Base-by-base conservation (phyloP, 306 rosid genomes). In the Erythrophleum fordii region DNA sequence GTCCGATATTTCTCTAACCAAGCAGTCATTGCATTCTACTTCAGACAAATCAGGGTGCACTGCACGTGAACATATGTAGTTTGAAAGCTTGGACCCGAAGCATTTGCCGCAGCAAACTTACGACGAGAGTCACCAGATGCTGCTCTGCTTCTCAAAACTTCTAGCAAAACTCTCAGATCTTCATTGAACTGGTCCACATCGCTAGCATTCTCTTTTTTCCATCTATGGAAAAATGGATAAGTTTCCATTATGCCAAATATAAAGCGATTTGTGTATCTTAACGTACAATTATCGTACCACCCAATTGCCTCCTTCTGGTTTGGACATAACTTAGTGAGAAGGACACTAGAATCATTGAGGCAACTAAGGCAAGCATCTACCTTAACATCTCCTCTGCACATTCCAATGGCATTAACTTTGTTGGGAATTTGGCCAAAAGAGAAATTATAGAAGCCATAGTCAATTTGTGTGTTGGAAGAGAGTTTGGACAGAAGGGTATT, bases 371-470 rank as follows among this genome's bases (percentile, higher is more conserved):
- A 88, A 0, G 5, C 66, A 17, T 62, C 76, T 1, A 74, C 14
- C 3, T n/a, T 29, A 6, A 83, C 18, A 56, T 88, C 92, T 14
- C 90, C 92, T 78, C 89, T 62, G 53, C 91, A 90, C 34, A 76
- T 65, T 1, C 51, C 89, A 4, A 75, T 72, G 16, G 85, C 85
- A 16, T 80, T 52, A 1, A 67, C 88, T 44, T 29, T 35, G 51
- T 83, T 29, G 9, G 83, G 20, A 81, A n/a, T 51, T 37, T 69
- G 0, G 22, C 88, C 90, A 0, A n/a, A 23, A 0, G 87, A 83
- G 31, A 65, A 41, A 18, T 35, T 60, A 78, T 61, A 67, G 72
- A 86, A 90, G 41, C 84, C 85, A 14, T 81, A 48, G 52, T 22
- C 25, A 53, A 59, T 55, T 51, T 53, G 1, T 49, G 52, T 49